Conservation (phyloP, 768 basidiomycete genomes). For the Fistulinella prunicolor region DNA sequence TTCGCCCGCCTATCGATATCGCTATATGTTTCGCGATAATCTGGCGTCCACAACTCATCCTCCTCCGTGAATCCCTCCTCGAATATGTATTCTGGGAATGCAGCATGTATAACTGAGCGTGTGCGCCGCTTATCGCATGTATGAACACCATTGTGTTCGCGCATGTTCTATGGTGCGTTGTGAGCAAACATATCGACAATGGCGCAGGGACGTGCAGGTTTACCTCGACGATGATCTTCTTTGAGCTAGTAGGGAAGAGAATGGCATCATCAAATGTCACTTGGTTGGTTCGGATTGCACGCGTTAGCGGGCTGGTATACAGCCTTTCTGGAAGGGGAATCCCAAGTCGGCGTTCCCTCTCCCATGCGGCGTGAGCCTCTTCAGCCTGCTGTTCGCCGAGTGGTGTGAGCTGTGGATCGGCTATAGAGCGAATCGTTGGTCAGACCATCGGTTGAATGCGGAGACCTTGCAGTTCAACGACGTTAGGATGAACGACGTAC, state of each 20-base stretch:
- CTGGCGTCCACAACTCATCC: conserved; percentile 54
- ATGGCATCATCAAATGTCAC: conserved; percentile 47
- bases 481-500: conserved; percentile 39
- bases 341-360: conserved; percentile 8
- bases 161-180: conserved; percentile 47
- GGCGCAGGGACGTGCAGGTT: neutral
- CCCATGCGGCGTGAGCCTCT: conserved; percentile 17
- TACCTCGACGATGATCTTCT: conserved; percentile 56
- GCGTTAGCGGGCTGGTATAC: conserved; percentile 49
- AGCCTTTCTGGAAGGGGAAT: conserved; percentile 21
- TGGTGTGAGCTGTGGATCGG: conserved; percentile 52
- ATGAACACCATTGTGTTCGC: conserved; percentile 64
- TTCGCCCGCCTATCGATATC: conserved; percentile 46
- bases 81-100: conserved; percentile 44
- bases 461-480: too few species aligned
- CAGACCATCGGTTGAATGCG: too few species aligned
- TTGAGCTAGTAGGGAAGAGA: conserved; percentile 23
- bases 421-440: conserved; percentile 3
- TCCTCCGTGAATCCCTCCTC: conserved; percentile 58
- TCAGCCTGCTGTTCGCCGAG: conserved; percentile 57
- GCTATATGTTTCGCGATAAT: conserved; percentile 20
- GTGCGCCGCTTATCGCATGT: conserved; percentile 69
- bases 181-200: neutral
- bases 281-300: conserved; percentile 56
- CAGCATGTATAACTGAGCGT: conserved; percentile 41